Percentiles rank a stretch among this genome's conserved stretches.
Conservation (phyloP, 768 basidiomycete species). For the Mycena polygramma region DNA sequence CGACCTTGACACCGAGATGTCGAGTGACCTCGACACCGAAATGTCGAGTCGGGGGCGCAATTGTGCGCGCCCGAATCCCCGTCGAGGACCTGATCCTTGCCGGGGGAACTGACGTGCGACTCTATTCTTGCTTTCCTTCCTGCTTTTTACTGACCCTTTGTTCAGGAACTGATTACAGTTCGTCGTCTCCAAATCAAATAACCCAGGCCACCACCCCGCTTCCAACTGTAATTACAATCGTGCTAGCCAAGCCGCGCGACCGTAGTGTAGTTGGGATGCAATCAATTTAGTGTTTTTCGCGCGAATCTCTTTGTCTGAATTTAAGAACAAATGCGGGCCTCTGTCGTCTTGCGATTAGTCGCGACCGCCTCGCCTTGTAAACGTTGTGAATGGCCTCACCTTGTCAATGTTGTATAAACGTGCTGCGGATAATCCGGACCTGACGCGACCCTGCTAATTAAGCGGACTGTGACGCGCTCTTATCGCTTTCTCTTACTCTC, state of each 20-base stretch:
- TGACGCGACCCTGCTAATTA: slow-evolving; percentile 4
- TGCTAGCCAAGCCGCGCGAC: slow-evolving; percentile 13
- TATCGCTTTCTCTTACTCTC: slow-evolving; percentile 11
- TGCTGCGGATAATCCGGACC: no score
- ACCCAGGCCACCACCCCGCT: slow-evolving; percentile 30
- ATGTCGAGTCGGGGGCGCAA: not conserved
- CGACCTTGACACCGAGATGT: not conserved
- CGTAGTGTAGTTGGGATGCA: slow-evolving; percentile 20
- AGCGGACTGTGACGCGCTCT: not conserved
- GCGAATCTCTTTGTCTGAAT: slow-evolving; percentile 13
- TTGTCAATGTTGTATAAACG: no score
- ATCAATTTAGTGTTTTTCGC: slow-evolving; percentile 22
- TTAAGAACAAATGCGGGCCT: not conserved
- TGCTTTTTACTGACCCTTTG: not conserved
- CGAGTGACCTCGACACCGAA: not conserved
- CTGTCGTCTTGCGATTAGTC: no score
- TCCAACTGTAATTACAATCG: not conserved
- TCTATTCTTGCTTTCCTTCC: not conserved
- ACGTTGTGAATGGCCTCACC: no score
- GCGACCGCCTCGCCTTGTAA: not conserved
- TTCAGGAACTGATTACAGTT: not conserved
- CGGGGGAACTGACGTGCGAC: slow-evolving; percentile 7
- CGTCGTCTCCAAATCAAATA: slow-evolving; percentile 30
- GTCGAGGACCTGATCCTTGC: not conserved
- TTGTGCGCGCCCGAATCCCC: not conserved